Evolutionary conservation across 1,139 yeast species (phyloP).

Genomic region (Lodderomyces metapsilosis): DNA sequence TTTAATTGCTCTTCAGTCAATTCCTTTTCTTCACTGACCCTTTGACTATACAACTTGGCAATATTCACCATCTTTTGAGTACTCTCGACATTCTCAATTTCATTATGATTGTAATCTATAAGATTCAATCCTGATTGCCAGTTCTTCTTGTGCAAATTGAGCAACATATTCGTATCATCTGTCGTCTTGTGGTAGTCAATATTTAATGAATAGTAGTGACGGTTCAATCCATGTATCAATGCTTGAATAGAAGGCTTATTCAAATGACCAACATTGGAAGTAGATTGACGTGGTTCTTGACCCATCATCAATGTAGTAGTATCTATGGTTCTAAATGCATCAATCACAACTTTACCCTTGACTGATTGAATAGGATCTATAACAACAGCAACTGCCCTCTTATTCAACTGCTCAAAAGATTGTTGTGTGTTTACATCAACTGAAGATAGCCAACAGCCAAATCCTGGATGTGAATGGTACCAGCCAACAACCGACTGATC

Average conservation of each 20-base stretch:
- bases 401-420: constrained; percentile 92
- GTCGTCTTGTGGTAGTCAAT: constrained; percentile 93
- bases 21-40: constrained; percentile 92
- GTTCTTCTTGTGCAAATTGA: constrained; percentile 90
- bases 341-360: constrained; percentile 97
- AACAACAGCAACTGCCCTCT: constrained; percentile 95
- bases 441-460: constrained; percentile 98
- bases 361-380: constrained; percentile 98
- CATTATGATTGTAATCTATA: constrained; percentile 75
- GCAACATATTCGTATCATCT: constrained; percentile 89
- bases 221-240: constrained; percentile 92
- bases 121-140: constrained; percentile 94
- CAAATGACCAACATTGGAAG: constrained; percentile 91
- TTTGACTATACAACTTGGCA: constrained; percentile 84
- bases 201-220: constrained; percentile 93
- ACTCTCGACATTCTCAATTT: constrained; percentile 69
- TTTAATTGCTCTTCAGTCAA: constrained; percentile 84
- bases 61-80: constrained; percentile 82
- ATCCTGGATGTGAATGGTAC: constrained; percentile 99
- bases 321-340: constrained; percentile 93
- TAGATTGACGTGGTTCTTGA: constrained; percentile 96
- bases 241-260: constrained; percentile 99
- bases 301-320: constrained; percentile 91
- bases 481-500: constrained; percentile 99
- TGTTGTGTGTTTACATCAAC: constrained; percentile 98